Conservation (phyloP, 225 moss, liverwort and hornwort genomes). For the Sphagnum tenellum region DNA sequence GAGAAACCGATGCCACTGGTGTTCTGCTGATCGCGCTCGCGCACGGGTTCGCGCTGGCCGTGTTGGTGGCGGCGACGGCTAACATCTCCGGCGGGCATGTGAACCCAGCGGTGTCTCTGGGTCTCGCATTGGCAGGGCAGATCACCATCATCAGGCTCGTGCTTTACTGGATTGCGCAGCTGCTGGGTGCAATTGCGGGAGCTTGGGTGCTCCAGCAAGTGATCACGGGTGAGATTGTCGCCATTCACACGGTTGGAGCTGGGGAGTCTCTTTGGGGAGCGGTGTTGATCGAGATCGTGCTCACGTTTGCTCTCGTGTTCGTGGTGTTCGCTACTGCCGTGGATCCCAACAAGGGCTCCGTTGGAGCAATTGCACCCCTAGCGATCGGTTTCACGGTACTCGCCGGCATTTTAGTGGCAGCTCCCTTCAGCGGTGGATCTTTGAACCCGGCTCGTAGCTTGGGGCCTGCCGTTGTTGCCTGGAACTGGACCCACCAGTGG, state of each 20-base stretch:
- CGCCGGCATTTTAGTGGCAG: conserved; percentile 61
- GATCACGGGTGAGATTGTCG: conserved; percentile 37
- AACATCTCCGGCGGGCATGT: conserved; percentile 91
- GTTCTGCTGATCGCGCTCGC: conserved; percentile 55
- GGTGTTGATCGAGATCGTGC: conserved; percentile 44
- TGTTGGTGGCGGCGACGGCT: conserved; percentile 62
- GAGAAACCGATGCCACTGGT: conserved; percentile 26
- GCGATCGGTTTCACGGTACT: conserved; percentile 85
- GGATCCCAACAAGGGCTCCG: conserved; percentile 50
- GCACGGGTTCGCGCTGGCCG: conserved; percentile 54
- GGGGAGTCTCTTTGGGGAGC: conserved; percentile 12
- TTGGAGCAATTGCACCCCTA: conserved; percentile 70
- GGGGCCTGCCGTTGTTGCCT: conserved; percentile 58
- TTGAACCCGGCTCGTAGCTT: conserved; percentile 82
- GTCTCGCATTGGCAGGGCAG: conserved; percentile 66
- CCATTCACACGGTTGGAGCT: conserved; percentile 23
- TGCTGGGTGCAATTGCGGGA: conserved; percentile 55
- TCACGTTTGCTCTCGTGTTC: conserved; percentile 72
- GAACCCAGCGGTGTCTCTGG: conserved; percentile 83
- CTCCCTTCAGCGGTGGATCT: conserved; percentile 68
- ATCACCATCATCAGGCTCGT: conserved; percentile 65
- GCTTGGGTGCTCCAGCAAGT: conserved; percentile 31
- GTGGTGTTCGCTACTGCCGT: conserved; percentile 93
- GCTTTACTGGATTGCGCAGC: conserved; percentile 86
- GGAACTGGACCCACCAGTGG: conserved; percentile 55